Conservation (phyloP, 345 rosid genomes). For the Eucalyptus leucophloia region DNA sequence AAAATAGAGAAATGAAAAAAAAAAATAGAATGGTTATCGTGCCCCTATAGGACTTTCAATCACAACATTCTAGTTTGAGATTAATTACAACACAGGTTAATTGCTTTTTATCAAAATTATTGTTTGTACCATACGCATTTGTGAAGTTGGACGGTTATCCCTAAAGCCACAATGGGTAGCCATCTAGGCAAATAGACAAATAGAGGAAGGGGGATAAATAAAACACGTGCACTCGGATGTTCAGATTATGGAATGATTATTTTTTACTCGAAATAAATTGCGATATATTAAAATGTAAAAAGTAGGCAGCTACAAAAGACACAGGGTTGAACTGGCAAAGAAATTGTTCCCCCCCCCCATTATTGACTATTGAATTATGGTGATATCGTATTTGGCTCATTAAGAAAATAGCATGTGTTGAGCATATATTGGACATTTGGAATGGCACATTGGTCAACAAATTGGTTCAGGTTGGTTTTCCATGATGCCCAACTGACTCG, state of each 20-base stretch:
- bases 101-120: no score
- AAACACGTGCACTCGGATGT: background rate
- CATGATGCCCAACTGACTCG: background rate
- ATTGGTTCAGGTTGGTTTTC: background rate
- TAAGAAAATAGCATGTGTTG: background rate
- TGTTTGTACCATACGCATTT: background rate
- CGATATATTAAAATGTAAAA: background rate
- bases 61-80: background rate
- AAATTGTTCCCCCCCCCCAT: background rate
- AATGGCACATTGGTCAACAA: background rate
- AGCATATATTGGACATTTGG: background rate
- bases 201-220: background rate
- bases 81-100: background rate
- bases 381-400: background rate
- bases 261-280: background rate
- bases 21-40: no score
- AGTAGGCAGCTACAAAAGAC: background rate
- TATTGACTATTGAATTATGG: background rate
- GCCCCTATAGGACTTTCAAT: background rate
- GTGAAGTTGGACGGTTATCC: background rate
- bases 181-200: background rate
- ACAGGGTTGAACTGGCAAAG: background rate
- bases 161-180: background rate
- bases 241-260: no score
- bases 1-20: no score